A percentile compares a stretch with the other conserved stretches of the same genome.
Evolutionary conservation across 257 asterid species (phyloP).

Genomic region (Nicotiana attenuata): DNA sequence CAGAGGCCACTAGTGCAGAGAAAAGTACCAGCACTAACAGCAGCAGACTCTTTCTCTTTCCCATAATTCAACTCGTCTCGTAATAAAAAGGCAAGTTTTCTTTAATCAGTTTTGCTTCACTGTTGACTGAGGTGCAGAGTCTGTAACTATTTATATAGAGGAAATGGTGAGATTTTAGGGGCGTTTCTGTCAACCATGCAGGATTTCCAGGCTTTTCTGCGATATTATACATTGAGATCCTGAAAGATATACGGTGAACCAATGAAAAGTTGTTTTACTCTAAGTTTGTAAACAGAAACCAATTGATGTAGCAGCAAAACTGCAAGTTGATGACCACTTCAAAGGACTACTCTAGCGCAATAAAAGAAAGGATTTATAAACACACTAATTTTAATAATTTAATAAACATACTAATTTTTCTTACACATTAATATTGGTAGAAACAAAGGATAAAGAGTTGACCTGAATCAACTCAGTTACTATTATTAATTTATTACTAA

Average conservation of each 20-base stretch:
- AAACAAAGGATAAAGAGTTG: no score
- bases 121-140: background rate
- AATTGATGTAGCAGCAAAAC: background rate
- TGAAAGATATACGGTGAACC: background rate
- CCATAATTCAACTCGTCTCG: background rate
- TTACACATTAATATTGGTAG: no score
- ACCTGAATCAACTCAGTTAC: no score
- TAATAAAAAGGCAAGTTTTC: background rate
- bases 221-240: background rate
- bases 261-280: background rate
- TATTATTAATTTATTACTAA: no score
- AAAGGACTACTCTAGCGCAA: background rate
- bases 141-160: slow-evolving; percentile 11
- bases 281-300: slow-evolving; percentile 16
- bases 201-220: slow-evolving; percentile 2
- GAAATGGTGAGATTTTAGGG: background rate
- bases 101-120: background rate
- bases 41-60: slow-evolving; percentile 1
- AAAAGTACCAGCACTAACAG: slow-evolving; percentile 25
- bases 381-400: no score
- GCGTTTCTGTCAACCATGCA: slow-evolving; percentile 60
- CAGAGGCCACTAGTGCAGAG: slow-evolving; percentile 16
- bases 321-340: background rate
- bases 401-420: no score
- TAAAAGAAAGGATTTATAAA: background rate